phyloP scores from a whole-genome alignment of 805 yeast genomes.

The Wickerhamomyces tratensis region DNA sequence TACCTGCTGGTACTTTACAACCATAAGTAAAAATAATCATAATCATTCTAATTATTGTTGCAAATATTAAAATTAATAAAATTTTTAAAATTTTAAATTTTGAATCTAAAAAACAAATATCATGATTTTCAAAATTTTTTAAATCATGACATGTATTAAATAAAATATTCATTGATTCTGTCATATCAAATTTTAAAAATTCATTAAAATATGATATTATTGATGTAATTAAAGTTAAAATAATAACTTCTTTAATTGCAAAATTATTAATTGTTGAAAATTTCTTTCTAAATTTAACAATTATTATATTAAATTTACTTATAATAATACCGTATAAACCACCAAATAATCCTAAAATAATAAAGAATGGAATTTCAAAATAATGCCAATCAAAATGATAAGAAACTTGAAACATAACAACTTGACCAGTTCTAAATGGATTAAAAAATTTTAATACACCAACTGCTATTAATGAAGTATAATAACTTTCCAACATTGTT shows the following conservation, averaged over 20 bases:
- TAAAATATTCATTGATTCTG: constrained; percentile 84
- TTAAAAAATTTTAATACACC: constrained; percentile 70
- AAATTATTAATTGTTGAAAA: constrained; percentile 33
- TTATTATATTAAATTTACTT: constrained; percentile 63
- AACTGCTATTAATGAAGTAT: constrained; percentile 84
- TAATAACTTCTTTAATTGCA: constrained; percentile 63
- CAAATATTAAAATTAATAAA: constrained; percentile 48
- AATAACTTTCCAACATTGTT: constrained; percentile 86
- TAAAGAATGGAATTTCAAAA: constrained; percentile 74
- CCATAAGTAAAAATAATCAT: constrained; percentile 85
- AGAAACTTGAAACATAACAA: constrained; percentile 85
- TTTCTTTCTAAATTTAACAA: constrained; percentile 67
- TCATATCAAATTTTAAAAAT: constrained; percentile 82
- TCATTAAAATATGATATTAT: constrained; percentile 74
- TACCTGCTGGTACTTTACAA: constrained; percentile 94
- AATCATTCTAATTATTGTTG: constrained; percentile 61
- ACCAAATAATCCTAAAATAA: constrained; percentile 79
- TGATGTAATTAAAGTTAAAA: constrained; percentile 62
- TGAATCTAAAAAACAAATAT: constrained; percentile 28
- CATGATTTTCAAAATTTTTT: constrained; percentile 25
- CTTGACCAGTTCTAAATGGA: constrained; percentile 91
- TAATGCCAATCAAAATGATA: constrained; percentile 83
- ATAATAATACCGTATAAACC: constrained; percentile 82
- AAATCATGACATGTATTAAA: constrained; percentile 67
- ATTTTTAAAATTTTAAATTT: constrained; percentile 22